phyloP scores from a whole-genome alignment of 2,329 filamentous ascomycete species.

The Trichoderma sp. region DNA sequence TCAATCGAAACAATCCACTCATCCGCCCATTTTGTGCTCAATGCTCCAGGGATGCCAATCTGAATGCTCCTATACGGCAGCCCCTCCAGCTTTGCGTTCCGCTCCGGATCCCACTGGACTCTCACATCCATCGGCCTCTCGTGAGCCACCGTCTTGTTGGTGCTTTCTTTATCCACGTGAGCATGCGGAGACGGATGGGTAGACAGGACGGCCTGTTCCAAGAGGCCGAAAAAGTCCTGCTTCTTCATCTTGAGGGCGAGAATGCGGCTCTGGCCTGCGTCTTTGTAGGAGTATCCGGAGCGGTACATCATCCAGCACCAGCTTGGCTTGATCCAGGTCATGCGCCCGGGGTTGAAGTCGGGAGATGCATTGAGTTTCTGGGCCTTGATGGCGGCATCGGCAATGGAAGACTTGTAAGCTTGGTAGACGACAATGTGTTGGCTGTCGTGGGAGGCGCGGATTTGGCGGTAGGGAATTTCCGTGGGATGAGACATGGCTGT shows the following conservation, averaged over 20 bases:
- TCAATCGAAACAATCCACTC: conserved; percentile 59
- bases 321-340: conserved; percentile 69
- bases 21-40: conserved; percentile 52
- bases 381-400: conserved; percentile 52
- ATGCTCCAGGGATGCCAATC: conserved; percentile 57
- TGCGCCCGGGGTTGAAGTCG: conserved; percentile 56
- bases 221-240: conserved; percentile 52
- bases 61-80: conserved; percentile 61
- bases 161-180: conserved; percentile 1
- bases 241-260: conserved; percentile 61
- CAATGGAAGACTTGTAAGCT: conserved; percentile 60
- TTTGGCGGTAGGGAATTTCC: conserved; percentile 49
- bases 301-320: conserved; percentile 70
- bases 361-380: conserved; percentile 59
- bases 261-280: conserved; percentile 56
- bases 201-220: conserved; percentile 45
- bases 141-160: conserved; percentile 29
- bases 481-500: conserved; percentile 17
- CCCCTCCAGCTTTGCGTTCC: conserved; percentile 50
- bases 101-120: conserved; percentile 69
- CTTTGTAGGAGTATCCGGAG: conserved; percentile 62
- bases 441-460: conserved; percentile 55
- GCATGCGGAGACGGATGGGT: conserved; percentile 31
- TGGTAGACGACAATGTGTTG: conserved; percentile 64
- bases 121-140: conserved; percentile 47